Evolutionary conservation across 305 asterid species (phyloP).

Genomic region (Fraxinus floribunda): DNA sequence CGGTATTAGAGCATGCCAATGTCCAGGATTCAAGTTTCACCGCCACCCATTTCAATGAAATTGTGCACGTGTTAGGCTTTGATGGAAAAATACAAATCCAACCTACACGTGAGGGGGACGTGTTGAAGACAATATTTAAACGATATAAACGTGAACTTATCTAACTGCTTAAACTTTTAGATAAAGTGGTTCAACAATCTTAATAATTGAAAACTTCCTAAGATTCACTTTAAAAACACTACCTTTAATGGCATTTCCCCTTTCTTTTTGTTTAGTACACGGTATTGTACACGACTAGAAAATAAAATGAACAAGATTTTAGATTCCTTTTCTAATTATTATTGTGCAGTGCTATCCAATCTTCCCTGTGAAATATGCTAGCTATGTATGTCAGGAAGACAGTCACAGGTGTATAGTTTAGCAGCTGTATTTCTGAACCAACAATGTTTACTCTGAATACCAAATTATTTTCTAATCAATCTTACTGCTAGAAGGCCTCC

Average conservation of each 20-base stretch:
- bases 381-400: not conserved
- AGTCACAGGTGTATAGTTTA: not conserved
- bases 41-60: not conserved
- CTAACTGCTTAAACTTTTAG: not conserved
- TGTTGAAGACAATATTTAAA: not conserved
- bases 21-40: not conserved
- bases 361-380: not conserved
- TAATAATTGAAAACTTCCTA: not conserved
- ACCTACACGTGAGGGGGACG: not conserved
- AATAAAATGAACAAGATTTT: not conserved
- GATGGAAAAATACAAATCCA: not conserved
- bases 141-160: too few species aligned
- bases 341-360: not conserved
- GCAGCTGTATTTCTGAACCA: not conserved
- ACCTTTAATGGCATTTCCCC: not conserved
- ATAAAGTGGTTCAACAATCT: not conserved
- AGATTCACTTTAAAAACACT: not conserved
- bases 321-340: not conserved
- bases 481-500: constrained; percentile 75
- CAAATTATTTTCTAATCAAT: constrained; percentile 32
- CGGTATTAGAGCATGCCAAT: not conserved
- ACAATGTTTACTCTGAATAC: not conserved
- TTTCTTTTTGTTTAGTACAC: not conserved
- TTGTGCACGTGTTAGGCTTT: not conserved
- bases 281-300: not conserved